Base-by-base conservation (phyloP, 1,139 yeast genomes). In the Pichia sp. region DNA sequence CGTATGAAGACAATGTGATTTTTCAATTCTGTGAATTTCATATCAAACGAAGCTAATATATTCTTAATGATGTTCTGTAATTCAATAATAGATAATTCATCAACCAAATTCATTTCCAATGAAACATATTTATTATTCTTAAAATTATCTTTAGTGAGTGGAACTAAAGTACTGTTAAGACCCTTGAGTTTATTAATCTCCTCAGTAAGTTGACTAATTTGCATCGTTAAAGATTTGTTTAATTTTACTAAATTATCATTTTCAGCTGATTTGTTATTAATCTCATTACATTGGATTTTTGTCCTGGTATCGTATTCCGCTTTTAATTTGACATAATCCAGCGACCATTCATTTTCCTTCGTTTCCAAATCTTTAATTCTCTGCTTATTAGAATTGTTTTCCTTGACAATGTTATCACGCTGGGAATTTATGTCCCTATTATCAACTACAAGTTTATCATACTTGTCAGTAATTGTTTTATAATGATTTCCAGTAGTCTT, bases 21-120 rank as follows among this genome's bases (percentile, higher is more conserved):
- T 37, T 48, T 49, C 8, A 55, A 30, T 11, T 43, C 36, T 15
- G 29, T 42, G 20, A 43, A 50, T 20, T 49, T 49, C 6, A 49
- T 32, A 29, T 52, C 46, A 7, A 55, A 40, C 9, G 48, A 32
- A 25, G 29, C 40, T 13, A 55, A 22, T 3, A 56, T 46, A 43
- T 55, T 56, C 20, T 56, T 56, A 4, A 55, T 26, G 7, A 45
- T 38, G 40, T 56, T 55, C 13, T 52, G 56, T 5, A 42, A 27
- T 23, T 50, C 49, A n/a, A 43, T 36, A 29, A 46, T 22, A 7
- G 52, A 32, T 25, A 52, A 24, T 4, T 29, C 5, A 44, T 56
- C 57, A 20, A 56, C 40, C 18, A 42, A 25, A 15, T 48, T 40
- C 51, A 55, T 40, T n/a, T 51, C 44, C 11, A 56, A 30, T 6